Base-by-base conservation (phyloP, 1,139 yeast species). In the Insectozyma bohioensis region DNA sequence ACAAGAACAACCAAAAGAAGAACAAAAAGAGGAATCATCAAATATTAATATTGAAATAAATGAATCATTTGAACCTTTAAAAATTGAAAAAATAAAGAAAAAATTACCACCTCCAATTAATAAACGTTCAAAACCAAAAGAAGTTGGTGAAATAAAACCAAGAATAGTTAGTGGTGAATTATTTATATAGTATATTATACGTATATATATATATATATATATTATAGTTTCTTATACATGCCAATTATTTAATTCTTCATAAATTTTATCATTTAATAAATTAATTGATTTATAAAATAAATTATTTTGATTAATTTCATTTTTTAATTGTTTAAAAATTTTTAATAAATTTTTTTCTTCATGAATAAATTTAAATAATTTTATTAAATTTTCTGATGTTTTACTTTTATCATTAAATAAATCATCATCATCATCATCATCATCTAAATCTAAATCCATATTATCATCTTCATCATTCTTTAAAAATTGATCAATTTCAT, bases 101-200 rank as follows among this genome's bases (percentile, higher is more conserved):
- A 56, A 42, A 28, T 30, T 27, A 20, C 57, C 53, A 15, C 69
- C 68, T 2, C 61, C 62, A 3, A 42, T 61, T 6, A 60, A 60
- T 41, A 58, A 59, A 39, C 45, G 40, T 4, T 34, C 52, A 26
- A 62, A 61, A 34, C 66, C 64, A 7, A 52, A 51, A 26, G 47
- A 52, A 9, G 43, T 54, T 5, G 56, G 54, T 2, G 52, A 54
- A 8, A 40, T 58, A 19, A 54, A 54, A 31, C 64, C 64, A 6
- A 45, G 63, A 13, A 49, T 41, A 24, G 45, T 63, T 34, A 55
- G 66, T 36, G 71, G 70, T 3, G 71, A 66, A 31, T 45, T 65
- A 13, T 55, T 56, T 39, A 51, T 56, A 30, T 54, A 49, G 36
- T 17, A 8, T 21, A n/a, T n/a, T n/a, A n/a, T n/a, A n/a, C n/a